Percentiles rank a stretch among this genome's conserved stretches.
Conservation (phyloP, 305 asterid species). For the Solanum hybrid region DNA sequence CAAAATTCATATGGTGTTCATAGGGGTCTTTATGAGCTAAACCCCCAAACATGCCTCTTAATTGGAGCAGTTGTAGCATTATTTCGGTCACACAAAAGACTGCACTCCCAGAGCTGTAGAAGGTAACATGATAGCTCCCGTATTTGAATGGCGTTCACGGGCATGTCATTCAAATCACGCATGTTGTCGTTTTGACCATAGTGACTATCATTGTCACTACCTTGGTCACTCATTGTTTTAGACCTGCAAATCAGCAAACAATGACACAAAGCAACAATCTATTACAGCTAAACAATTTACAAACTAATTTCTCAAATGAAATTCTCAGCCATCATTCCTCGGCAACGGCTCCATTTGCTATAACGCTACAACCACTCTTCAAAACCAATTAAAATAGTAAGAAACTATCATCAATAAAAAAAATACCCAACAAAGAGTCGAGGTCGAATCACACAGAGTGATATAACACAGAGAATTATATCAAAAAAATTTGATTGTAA, state of each 20-base stretch:
- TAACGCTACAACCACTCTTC: neutral
- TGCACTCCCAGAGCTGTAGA: neutral
- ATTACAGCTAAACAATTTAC: neutral
- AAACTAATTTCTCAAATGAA: neutral
- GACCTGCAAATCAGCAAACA: neutral
- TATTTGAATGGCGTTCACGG: neutral
- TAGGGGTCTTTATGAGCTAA: neutral
- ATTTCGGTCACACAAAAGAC: neutral
- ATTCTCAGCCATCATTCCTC: neutral
- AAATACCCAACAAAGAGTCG: neutral
- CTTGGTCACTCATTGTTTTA: neutral
- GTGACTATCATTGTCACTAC: neutral
- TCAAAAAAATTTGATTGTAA: neutral
- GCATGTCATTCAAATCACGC: neutral
- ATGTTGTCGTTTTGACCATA: neutral
- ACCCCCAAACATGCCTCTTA: neutral
- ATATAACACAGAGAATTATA: neutral
- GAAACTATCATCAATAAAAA: no score
- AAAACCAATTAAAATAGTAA: neutral
- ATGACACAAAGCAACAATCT: neutral
- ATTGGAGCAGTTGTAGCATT: neutral
- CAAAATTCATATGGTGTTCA: neutral
- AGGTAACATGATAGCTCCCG: neutral
- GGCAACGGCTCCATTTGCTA: neutral
- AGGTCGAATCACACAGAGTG: neutral